Base-by-base conservation (phyloP, 257 asterid species). In the Fraxinus anomala region DNA sequence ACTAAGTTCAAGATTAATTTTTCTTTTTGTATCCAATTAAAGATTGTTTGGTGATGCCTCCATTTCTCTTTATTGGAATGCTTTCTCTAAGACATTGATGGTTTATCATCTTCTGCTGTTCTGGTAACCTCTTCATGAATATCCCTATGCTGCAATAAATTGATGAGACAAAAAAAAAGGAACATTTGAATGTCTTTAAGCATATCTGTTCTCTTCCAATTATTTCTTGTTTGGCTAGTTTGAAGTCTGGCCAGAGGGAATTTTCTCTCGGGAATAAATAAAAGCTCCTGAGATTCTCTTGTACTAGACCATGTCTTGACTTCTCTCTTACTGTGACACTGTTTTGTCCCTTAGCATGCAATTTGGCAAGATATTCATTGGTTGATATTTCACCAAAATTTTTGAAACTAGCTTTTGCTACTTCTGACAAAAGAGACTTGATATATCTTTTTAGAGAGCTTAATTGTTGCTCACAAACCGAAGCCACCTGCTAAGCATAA, bases 381-480 rank as follows among this genome's bases (percentile, higher is more conserved):
- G 56, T 65, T 51, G 40, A 24, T 47, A 72, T 59, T 80, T 11
- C 73, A 28, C 73, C 63, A 75, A 42, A 36, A 39, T 36, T 69
- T 70, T 59, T 70, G 75, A 61, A 59, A 69, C 40, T 23, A 39
- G 73, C 44, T 63, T 68, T 12, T 72, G 66, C 76, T 44, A 37
- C 68, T 75, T 26, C 44, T 78, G 61, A 83, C 49, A 5, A 11
- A 73, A 77, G 76, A 74, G 65, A 70, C 61, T 42, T 30, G 24
- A 26, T 76, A 40, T 73, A 76, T 80, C 31, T 44, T 73, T 66
- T 80, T 36, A 94, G 98, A 88, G 82, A 89, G 97, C 63, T 78
- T 94, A 82, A 88, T 89, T 44, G 96, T 91, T 75, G 97, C 97
- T 76, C 81, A 81, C 70, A 94, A 91, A 83, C 98, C 98, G 30